Conservation (phyloP, 176 grass and related monocot genomes). For the Zea mays region Zm-B73-REFERENCE-NAM-5.0 NC_050098.1:231109501-231110000, state of each 20-base stretch:
- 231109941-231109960: conserved; percentile 9
- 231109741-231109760: neutral
- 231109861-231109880: neutral
- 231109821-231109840: neutral
- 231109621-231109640: too few species aligned
- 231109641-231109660: too few species aligned
- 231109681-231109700: too few species aligned
- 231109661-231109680: too few species aligned
- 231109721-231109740: too few species aligned
- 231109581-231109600: too few species aligned
- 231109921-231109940: neutral
- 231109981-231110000: neutral
- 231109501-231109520: neutral
- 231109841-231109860: neutral
- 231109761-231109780: conserved; percentile 12
- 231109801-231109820: neutral
- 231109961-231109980: neutral
- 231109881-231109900: conserved; percentile 7
- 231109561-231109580: too few species aligned
- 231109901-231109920: neutral
- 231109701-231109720: too few species aligned
- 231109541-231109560: neutral
- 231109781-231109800: neutral
- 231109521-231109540: conserved; percentile 7
- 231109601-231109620: too few species aligned